Percentiles rank a stretch among this genome's conserved stretches.
Evolutionary conservation across 2,329 filamentous ascomycete species (phyloP).

Genomic region (Sporothrix luriei): DNA sequence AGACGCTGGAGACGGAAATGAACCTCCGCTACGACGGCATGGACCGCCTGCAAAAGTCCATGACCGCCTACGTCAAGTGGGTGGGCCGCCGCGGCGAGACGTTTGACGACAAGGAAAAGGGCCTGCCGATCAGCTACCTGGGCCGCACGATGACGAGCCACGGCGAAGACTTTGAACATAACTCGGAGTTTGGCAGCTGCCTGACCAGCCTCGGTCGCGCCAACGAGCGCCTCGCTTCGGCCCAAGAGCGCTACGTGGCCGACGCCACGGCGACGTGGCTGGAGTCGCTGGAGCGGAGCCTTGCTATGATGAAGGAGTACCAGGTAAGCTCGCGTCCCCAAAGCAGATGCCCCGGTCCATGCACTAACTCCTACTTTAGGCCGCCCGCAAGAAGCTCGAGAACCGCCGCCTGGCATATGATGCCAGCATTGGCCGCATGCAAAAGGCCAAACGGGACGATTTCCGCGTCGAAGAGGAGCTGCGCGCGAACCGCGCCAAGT

Average conservation of each 20-base stretch:
- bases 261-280: slow-evolving; percentile 82
- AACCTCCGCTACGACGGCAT: slow-evolving; percentile 84
- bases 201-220: slow-evolving; percentile 78
- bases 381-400: slow-evolving; percentile 91
- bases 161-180: slow-evolving; percentile 87
- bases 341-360: too few relatives aligned
- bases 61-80: slow-evolving; percentile 84
- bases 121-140: slow-evolving; percentile 74
- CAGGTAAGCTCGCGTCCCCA: slow-evolving; percentile 63
- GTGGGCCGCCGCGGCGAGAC: slow-evolving; percentile 80
- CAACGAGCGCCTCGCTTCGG: slow-evolving; percentile 82
- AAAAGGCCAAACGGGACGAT: slow-evolving; percentile 92
- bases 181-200: slow-evolving; percentile 89
- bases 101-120: slow-evolving; percentile 82
- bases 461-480: slow-evolving; percentile 92
- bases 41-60: slow-evolving; percentile 84
- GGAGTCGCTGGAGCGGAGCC: slow-evolving; percentile 83
- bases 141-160: slow-evolving; percentile 85
- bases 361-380: slow-evolving; percentile 47
- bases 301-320: slow-evolving; percentile 97
- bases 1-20: slow-evolving; percentile 87
- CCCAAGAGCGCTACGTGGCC: slow-evolving; percentile 80
- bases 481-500: slow-evolving; percentile 88
- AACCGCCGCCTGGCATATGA: slow-evolving; percentile 87
- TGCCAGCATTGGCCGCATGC: slow-evolving; percentile 83